Base-by-base conservation (phyloP, 257 asterid genomes). In the Eucommia ulmoides region DNA sequence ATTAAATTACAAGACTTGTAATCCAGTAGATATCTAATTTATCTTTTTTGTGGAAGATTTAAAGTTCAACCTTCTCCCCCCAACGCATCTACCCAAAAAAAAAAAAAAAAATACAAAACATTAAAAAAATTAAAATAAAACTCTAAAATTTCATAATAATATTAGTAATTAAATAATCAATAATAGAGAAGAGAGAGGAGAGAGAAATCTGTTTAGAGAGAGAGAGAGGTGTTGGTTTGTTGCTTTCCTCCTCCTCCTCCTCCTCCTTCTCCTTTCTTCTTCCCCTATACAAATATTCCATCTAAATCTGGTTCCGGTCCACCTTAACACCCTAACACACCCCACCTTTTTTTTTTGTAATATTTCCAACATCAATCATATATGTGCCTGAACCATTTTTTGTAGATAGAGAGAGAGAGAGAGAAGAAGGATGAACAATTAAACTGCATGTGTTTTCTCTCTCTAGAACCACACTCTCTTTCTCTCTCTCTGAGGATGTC, bases 241-340 rank as follows among this genome's bases (percentile, higher is more conserved):
- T 7, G 38, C 38, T 29, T 29, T 29, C 8, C 12, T 5, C 38
- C 8, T 29, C n/a, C n/a, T 52, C 16, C 20, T 23, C 20, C 19
- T 38, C 14, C 33, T 45, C 29, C 19, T 49, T 12, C 22, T 54
- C 19, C 23, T 23, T 2, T 51, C 21, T 18, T 19, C 26, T 24
- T 2, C 19, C 24, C 50, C 49, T 45, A 19, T 42, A 16, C 48
- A 58, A 63, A 60, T 59, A 62, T 41, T 17, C 69, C 59, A 53
- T 48, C 50, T 53, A 15, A 8, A 8, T 33, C 10, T 9, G 10
- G 10, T 14, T 52, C 46, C 54, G 63, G 63, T 42, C 71, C 65
- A 53, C 62, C 55, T 48, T 41, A 18, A 19, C 59, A 50, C 54
- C 53, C 45, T 47, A 53, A 48, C 45, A 58, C 14, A 21, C 59